Evolutionary conservation across 768 basidiomycete genomes (phyloP), one percentile per base, ranked within the genome.

Genomic region (Leccinum barrowsii): DNA sequence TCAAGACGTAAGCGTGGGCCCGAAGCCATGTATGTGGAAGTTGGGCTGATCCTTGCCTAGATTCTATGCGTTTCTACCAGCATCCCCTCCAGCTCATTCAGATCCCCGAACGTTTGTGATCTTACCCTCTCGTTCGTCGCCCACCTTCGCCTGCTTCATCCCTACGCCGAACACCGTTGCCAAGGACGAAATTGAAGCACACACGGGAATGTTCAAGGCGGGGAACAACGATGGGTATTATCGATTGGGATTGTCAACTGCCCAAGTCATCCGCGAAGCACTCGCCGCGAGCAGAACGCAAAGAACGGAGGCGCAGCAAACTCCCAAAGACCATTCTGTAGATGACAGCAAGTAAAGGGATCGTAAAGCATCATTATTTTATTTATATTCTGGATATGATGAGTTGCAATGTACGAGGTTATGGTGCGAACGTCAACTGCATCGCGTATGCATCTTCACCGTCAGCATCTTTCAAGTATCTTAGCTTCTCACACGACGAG

Each of bases 361-460:
- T 30, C 35, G 26, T 40, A 53, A 56, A 59, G 53, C 52, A 56
- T 15, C 44, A n/a, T 56, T 56, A 55, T 61, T 40, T 17, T 17
- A 55, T 59, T 48, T 50, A 32, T 52, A 50, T 58, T 58, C 57
- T 54, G 50, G 40, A 21, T 40, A 42, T 58, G 56, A 21, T 54
- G 37, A n/a, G 50, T 37, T 35, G 28, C 30, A 47, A 26, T 28
- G n/a, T 42, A 54, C 24, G 15, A 51, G 37, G 52, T 67, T 61
- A 66, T 55, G 56, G 44, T 12, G 81, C 78, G 59, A 93, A 76
- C 7, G 79, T 77, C 46, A 93, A 79, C 22, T 86, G 81, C 94
- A 97, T 97, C 2, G 91, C 87, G 68, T 93, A 94, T 21, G 94
- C 94, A 60, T 95, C 93, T 74, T 97, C 94, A 4, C 94, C 94